Evolutionary conservation across 768 basidiomycete species (phyloP), one percentile per base, ranked within the genome.

Genomic region (Epithele typhae): DNA sequence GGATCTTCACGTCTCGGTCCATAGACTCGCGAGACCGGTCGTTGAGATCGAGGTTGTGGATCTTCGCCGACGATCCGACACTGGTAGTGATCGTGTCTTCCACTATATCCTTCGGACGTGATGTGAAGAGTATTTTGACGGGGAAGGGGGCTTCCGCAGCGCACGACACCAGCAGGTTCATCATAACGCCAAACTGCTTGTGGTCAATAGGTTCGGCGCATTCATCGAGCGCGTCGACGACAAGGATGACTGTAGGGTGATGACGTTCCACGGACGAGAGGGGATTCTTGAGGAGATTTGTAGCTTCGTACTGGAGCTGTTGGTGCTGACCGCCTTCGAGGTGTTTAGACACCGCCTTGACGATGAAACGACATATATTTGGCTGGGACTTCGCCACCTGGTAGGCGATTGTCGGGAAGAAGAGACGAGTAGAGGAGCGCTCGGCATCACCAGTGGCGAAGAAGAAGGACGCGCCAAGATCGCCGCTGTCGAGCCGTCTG

Each of bases 221-320:
- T 56, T 71, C 68, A 49, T 71, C 68, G 22, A 71, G 50, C 3
- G 61, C 69, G 49, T 71, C 70, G 18, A 71, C 52, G 38, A 69
- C 56, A 37, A 70, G 48, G 15, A 70, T 34, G 22, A 64, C 25
- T 15, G 42, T 37, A 5, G 32, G 15, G 3, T 34, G 22, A 7
- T 23, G 19, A 6, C 4, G 4, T 6, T 24, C 9, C 10, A 37
- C 15, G 10, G n/a, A n/a, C 0, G 14, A 23, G 12, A 55, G 40
- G 5, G 57, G 56, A 21, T 25, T 24, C 2, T 43, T 19, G n/a
- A 64, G 10, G 5, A 65, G 49, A 15, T 48, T 23, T 11, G 25
- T n/a, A 14, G 17, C 15, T 19, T 39, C 19, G 15, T 14, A 35
- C 24, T 40, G 22, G 19, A 48, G 22, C 23, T 24, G n/a, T 18